Base-by-base conservation (phyloP, 495 filamentous ascomycete species). In the Penicillium diatomitis region DNA sequence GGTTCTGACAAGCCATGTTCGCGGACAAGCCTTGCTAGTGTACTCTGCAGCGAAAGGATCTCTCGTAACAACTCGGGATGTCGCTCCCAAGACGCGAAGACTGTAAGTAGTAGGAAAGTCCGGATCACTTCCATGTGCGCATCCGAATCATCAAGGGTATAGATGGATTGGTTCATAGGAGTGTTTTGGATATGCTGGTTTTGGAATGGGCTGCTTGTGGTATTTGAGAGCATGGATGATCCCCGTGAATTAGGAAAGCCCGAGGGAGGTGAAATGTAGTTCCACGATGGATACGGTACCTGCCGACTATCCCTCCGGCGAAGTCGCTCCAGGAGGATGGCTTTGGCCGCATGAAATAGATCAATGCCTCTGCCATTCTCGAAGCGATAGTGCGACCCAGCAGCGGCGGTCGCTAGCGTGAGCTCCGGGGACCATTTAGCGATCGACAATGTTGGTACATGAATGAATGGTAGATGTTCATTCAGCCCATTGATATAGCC, bases 281-380 rank as follows among this genome's bases (percentile, higher is more conserved):
- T 71, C 71, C 71, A 75, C 42, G 71, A 55, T 11, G 68, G 63
- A 34, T 66, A 65, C 34, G 64, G 65, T 10, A 71, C 68, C 50
- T 74, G 65, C 41, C 72, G 69, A 50, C 69, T 72, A 39, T 74
- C 71, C 50, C 68, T 55, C 51, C 70, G 62, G 32, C 71, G 72
- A 6, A 74, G 65, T 5, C 70, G 71, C 50, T 77, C 72, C 20
- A 73, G 53, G 20, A 74, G 53, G 11, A 77, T 67, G 10, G 71
- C 66, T 49, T 73, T 75, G 2, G 73, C 67, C 5, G 84, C 84
- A 63, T 86, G 82, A 68, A 85, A 89, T 5, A 89, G 66, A 8
- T 83, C 79, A 52, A 84, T 80, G 0, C 81, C 83, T 34, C 80
- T 71, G 41, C 77, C 75, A 38, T 79, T 82, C 53, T 87, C 83